Percentiles rank a stretch among this genome's conserved stretches.
Evolutionary conservation across 148 eudicot genomes (phyloP).

Genomic region (Chenopodium album): DNA sequence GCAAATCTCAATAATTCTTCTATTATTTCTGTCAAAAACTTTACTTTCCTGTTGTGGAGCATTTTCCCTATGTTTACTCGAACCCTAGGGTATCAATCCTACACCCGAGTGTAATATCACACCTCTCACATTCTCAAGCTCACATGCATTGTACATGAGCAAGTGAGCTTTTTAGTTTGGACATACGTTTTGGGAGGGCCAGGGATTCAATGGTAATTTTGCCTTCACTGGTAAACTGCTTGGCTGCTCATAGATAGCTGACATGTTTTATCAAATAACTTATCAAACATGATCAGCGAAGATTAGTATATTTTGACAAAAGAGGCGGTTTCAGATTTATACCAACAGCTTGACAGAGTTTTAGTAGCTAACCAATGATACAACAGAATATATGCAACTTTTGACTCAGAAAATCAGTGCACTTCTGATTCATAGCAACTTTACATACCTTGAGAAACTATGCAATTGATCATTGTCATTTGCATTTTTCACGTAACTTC

Average conservation of each 20-base stretch:
- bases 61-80: too few relatives aligned
- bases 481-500: neutral
- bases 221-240: neutral
- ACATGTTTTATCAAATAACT: neutral
- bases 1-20: slow-evolving; percentile 1
- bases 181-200: too few relatives aligned
- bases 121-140: too few relatives aligned
- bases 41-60: neutral
- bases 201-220: too few relatives aligned
- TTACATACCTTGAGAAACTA: neutral
- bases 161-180: too few relatives aligned
- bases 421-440: slow-evolving; percentile 9
- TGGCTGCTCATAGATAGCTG: neutral
- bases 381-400: neutral
- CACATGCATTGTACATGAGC: too few relatives aligned
- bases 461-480: neutral
- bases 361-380: neutral
- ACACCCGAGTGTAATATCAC: too few relatives aligned
- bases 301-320: neutral
- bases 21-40: neutral
- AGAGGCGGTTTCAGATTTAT: neutral
- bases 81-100: too few relatives aligned
- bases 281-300: neutral
- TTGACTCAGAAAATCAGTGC: slow-evolving; percentile 5
- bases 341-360: neutral